Base-by-base conservation (phyloP, 176 grass and related monocot genomes). In the Juncus inflexus region DNA sequence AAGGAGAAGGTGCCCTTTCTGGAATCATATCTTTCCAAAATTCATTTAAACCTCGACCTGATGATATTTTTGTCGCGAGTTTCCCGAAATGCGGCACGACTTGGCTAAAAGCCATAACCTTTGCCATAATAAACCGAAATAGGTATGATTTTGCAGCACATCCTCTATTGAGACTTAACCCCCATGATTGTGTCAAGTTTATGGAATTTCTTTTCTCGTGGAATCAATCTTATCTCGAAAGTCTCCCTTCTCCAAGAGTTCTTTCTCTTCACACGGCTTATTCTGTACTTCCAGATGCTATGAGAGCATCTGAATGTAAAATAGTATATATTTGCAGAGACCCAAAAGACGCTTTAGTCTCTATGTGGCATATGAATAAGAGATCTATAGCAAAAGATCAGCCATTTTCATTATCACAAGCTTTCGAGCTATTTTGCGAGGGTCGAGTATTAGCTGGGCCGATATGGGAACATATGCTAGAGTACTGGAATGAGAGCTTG, bases 31-130 rank as follows among this genome's bases (percentile, higher is more conserved):
- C 68, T 7, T 19, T 72, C 12, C 68, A 47, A 40, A 47, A 60
- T 14, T 37, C 15, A 3, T 72, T 72, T 14, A n/a, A 75, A 9
- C 42, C 78, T 60, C 63, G 55, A 12, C 5, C 10, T 1, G 57
- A 36, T n/a, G 70, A 80, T 51, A 15, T 75, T 37, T 59, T 74
- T 40, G 43, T 80, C 14, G 53, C 51, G 4, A 58, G 60, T 7
- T 57, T 50, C 4, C 78, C 70, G 1, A 80, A 80, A 19, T 35
- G 61, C 13, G 54, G 70, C 41, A 80, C 42, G 0, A 80, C 70
- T 7, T 80, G 78, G 78, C n/a, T 80, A n/a, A 80, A 80, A 12
- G 62, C 78, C 11, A 15, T 80, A 0, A 1, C 13, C 9, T 80
- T 80, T 7, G 4, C 78, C 9, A 50, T 79, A 35, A 4, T 57